Base-by-base conservation (phyloP, 2,329 filamentous ascomycete genomes). In the Penicillium sp. region DNA sequence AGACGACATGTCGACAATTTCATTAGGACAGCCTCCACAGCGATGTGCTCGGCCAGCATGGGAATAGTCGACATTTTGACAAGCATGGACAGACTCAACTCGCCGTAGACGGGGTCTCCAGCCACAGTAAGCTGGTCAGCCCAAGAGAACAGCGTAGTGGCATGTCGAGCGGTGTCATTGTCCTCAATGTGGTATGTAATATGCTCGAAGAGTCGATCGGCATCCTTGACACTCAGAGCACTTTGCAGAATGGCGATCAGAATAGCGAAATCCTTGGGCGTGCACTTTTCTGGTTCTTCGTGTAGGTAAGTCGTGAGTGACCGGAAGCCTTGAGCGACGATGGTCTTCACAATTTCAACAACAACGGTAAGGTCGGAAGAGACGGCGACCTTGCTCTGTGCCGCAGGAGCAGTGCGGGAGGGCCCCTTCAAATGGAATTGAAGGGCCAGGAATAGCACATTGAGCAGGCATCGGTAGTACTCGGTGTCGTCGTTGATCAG, bases 91-190 rank as follows among this genome's bases (percentile, higher is more conserved):
- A 96, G 83, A 67, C 90, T 90, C n/a, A 97, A 84, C 71, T 97
- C 93, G 62, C 93, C 95, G 73, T 97, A 98, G 29, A 98, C 81
- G 0, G 95, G 93, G 70, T 98, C 93, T 27, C 87, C 86, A 55
- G 89, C 84, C 35, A 89, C 83, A 0, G 89, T 84, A 24, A 98
- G 82, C 63, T 88, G 87, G 73, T 98, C 92, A 4, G 93, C 86
- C 95, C 95, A 99, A 0, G 92, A 96, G 75, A 93, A 98, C 5
- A 99, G 82, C 33, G 90, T 91, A 6, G 89, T 87, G 0, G 92
- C 93, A 59, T 92, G 90, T 67, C 93, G 90, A 46, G 91, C 83
- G 1, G 88, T 88, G 61, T 90, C 87, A 55, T 81, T 82, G 58
- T 84, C 81, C n/a, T 82, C 76, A 54, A 88, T 79, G 70, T 92